A percentile compares a stretch with the other conserved stretches of the same genome.
Conservation (phyloP, 345 rosid species). For the Ceriops decandra region DNA sequence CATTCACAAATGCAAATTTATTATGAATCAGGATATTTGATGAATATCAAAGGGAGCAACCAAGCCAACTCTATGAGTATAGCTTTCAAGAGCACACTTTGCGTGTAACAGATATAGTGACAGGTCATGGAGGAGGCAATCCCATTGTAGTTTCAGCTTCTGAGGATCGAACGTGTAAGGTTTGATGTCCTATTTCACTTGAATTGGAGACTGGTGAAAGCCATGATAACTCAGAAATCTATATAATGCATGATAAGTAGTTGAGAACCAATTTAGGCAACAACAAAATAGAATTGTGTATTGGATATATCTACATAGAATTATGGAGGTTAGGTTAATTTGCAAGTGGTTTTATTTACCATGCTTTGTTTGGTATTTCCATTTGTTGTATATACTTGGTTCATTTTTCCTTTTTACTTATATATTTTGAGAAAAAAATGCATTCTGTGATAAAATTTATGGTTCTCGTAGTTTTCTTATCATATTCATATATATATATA, state of each 20-base stretch:
- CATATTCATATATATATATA: background rate
- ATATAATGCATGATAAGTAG: too few relatives aligned
- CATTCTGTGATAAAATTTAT: too few relatives aligned
- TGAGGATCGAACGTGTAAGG: constrained; percentile 85
- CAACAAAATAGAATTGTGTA: too few relatives aligned
- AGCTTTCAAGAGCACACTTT: constrained; percentile 54
- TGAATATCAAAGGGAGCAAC: constrained; percentile 48
- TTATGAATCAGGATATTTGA: constrained; percentile 58
- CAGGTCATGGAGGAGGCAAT: constrained; percentile 67
- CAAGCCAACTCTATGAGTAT: constrained; percentile 50
- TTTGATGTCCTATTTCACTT: constrained; percentile 16
- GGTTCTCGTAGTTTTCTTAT: background rate
- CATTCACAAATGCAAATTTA: background rate
- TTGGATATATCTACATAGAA: background rate
- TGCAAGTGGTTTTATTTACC: background rate
- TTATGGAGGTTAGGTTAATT: too few relatives aligned
- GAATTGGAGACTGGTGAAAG: background rate
- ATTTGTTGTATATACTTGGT: too few relatives aligned
- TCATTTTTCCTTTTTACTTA: too few relatives aligned
- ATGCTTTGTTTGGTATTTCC: background rate
- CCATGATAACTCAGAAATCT: background rate
- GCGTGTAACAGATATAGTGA: constrained; percentile 57
- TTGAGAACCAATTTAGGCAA: too few relatives aligned
- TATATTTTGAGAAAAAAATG: too few relatives aligned
- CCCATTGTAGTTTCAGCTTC: constrained; percentile 78